Evolutionary conservation across 2,329 filamentous ascomycete genomes (phyloP).

Genomic region (Verticillium zaregamsianum): DNA sequence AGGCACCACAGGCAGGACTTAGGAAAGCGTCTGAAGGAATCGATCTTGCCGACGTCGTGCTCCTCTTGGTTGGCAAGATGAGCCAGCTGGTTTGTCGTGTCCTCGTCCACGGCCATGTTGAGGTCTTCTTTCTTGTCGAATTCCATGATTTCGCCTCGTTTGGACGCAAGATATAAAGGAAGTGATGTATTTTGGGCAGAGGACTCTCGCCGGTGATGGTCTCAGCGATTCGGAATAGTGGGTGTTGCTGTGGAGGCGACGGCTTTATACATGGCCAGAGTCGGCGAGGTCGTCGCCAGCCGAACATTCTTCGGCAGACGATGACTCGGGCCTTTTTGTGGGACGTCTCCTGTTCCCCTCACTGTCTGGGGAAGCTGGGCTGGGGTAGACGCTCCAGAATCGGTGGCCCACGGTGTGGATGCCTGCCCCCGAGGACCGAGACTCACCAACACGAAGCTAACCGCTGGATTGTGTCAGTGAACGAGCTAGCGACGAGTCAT

Average conservation of each 20-base stretch:
- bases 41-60: conserved; percentile 16
- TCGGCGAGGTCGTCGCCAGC: not conserved
- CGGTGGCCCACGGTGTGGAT: not conserved
- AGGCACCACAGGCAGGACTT: conserved; percentile 25
- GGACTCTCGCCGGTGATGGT: not conserved
- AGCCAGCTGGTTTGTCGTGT: not conserved
- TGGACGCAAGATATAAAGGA: not conserved
- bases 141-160: not conserved
- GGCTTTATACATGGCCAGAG: not conserved
- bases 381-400: not conserved
- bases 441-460: not conserved
- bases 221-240: not conserved
- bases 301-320: not conserved
- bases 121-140: not conserved
- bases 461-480: not conserved
- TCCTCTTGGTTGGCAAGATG: conserved; percentile 20
- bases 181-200: too few relatives aligned
- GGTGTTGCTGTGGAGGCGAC: not conserved
- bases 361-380: not conserved
- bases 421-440: not conserved
- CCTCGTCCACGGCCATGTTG: not conserved
- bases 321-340: not conserved
- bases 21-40: conserved; percentile 17
- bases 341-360: not conserved
- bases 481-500: not conserved